Base-by-base conservation (phyloP, 768 basidiomycete genomes). In the Tulasnella sp. region DNA sequence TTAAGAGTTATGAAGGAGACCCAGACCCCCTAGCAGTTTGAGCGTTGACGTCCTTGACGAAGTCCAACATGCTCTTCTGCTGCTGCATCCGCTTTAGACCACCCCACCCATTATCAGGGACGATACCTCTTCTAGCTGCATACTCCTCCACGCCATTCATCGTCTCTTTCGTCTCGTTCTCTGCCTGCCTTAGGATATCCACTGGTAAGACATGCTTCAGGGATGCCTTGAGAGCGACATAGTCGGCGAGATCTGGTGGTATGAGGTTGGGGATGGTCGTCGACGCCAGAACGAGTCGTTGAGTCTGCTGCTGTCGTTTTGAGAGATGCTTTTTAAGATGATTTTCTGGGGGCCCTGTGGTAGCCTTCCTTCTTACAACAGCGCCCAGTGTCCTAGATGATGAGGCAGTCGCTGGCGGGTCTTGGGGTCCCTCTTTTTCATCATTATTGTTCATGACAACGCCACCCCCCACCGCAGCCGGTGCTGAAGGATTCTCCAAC, bases 11-110 rank as follows among this genome's bases (percentile, higher is more conserved):
- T n/a, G n/a, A n/a, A n/a, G n/a, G n/a, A n/a, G n/a, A n/a, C n/a
- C n/a, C n/a, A n/a, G n/a, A n/a, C n/a, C n/a, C n/a, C n/a, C n/a
- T n/a, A n/a, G n/a, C n/a, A n/a, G n/a, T n/a, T n/a, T n/a, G n/a
- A n/a, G n/a, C n/a, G n/a, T n/a, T n/a, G n/a, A n/a, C n/a, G n/a
- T n/a, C 45, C 42, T 46, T 46, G 54, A 56, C 41, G 42, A 56
- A 56, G 54, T 56, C 54, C 4, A 56, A 43, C 54, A 56, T 22
- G 34, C 54, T 43, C 12, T 46, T 24, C 29, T 56, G 54, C n/a
- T 56, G 41, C n/a, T 7, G 41, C 41, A 56, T 43, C 54, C 54
- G 34, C 54, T 56, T 43, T 22, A 43, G 27, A 19, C 54, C 54
- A n/a, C 44, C 29, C 54, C 54, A 56, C 15, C n/a, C 24, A 4